phyloP scores from a whole-genome alignment of 805 yeast species.

The Komagataella mondaviorum region DNA sequence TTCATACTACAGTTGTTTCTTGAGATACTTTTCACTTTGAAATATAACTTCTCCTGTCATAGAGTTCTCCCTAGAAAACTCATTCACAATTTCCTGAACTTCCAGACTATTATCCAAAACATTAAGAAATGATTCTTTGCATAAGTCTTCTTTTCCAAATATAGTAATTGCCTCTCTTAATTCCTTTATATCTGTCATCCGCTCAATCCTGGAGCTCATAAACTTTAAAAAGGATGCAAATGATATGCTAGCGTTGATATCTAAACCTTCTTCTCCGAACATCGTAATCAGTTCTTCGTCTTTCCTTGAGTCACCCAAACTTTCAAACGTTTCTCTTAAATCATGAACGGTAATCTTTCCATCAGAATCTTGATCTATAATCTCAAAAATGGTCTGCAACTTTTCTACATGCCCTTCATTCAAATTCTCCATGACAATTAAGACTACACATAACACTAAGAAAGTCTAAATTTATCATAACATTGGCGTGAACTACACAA shows the following conservation, averaged over 20 bases:
- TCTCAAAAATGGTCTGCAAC: constrained; percentile 60
- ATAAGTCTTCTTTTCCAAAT: constrained; percentile 23
- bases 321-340: constrained; percentile 36
- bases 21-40: constrained; percentile 49
- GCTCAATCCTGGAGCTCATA: constrained; percentile 41
- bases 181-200: constrained; percentile 37
- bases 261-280: constrained; percentile 21
- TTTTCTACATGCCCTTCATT: constrained; percentile 51
- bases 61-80: constrained; percentile 39
- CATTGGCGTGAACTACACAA: not conserved
- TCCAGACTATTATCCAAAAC: constrained; percentile 33
- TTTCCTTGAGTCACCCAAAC: constrained; percentile 31
- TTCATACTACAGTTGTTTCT: constrained; percentile 15
- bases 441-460: not conserved
- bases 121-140: constrained; percentile 14
- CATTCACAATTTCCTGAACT: constrained; percentile 34
- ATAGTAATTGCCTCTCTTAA: constrained; percentile 38
- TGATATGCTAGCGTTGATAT: constrained; percentile 24
- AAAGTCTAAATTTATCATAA: not conserved
- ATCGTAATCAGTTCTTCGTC: constrained; percentile 32
- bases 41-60: constrained; percentile 47
- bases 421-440: constrained; percentile 19
- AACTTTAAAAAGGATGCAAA: constrained; percentile 56
- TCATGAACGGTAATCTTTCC: constrained; percentile 46
- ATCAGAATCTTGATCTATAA: constrained; percentile 75